Evolutionary conservation across 257 asterid genomes (phyloP).

Genomic region (Vinca minor): DNA sequence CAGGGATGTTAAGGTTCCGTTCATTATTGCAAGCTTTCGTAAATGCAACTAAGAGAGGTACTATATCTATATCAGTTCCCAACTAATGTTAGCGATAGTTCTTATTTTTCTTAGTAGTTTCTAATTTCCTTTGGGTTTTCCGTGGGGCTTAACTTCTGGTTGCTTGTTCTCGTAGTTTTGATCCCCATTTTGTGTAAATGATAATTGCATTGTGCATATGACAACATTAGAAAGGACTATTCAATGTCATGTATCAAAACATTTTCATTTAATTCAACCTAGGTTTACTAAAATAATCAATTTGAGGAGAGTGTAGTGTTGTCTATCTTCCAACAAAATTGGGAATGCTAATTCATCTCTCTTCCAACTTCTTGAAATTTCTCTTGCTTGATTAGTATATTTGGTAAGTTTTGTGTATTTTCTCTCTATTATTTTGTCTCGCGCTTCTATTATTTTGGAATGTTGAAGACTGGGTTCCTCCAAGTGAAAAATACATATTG

Average conservation of each 20-base stretch:
- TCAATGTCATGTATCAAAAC: neutral
- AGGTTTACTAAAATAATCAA: neutral
- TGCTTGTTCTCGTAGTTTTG: neutral
- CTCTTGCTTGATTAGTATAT: neutral
- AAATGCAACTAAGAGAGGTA: constrained; percentile 76
- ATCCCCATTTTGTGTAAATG: neutral
- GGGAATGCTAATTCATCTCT: neutral
- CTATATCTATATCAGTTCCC: neutral
- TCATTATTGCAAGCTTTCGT: constrained; percentile 61
- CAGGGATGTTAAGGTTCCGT: constrained; percentile 80
- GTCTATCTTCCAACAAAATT: neutral
- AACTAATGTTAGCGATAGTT: neutral
- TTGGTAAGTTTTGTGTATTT: neutral
- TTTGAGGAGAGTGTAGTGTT: neutral
- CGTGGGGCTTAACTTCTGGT: neutral
- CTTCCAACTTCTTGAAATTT: neutral
- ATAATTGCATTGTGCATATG: neutral
- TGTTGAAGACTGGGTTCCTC: constrained; percentile 77
- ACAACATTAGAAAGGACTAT: neutral
- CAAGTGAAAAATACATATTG: constrained; percentile 67
- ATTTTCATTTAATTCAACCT: neutral
- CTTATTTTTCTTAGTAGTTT: neutral
- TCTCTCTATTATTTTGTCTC: neutral
- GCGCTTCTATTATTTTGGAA: constrained; percentile 36
- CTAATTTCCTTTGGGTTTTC: neutral